Base-by-base conservation (phyloP, 2,329 filamentous ascomycete genomes). In the Penicillium expansum region DNA sequence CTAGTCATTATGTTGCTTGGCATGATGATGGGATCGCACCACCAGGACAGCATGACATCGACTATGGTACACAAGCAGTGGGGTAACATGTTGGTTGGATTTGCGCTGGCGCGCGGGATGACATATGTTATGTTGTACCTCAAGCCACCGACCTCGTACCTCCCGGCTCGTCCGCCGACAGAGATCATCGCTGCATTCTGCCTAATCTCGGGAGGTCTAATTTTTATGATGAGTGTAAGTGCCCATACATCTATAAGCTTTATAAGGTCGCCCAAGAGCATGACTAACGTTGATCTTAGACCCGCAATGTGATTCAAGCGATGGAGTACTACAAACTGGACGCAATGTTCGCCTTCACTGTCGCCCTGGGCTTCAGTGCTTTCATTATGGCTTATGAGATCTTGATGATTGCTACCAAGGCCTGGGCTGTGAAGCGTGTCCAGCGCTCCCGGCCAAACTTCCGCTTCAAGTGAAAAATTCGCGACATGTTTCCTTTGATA, bases 21-120 rank as follows among this genome's bases (percentile, higher is more conserved):
- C 33, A 84, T 92, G 71, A 94, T 96, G 90, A 97, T 97, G 93
- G 89, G 89, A 69, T 91, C 90, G 27, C 93, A 97, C 74, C 90
- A 93, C 57, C 92, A 96, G 72, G 73, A 80, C 29, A 90, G 86
- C 58, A 91, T 91, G 87, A 82, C 92, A 45, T 93, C 91, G 10
- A 90, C 86, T 64, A 96, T 94, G 90, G 84, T 97, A 48, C 93
- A 97, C 77, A 88, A 88, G 70, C 92, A 97, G 74, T 97, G 93
- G 93, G 93, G 93, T 27, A 86, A 86, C 67, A 82, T 97, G 63
- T 82, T 97, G 52, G 83, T 90, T 45, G 91, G 88, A 27, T 92
- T 91, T 53, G 88, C 92, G 0, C 81, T 95, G 56, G 87, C 91
- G 24, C 86, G 93, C 45, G 86, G 82, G 1, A 77, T 90, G 55